These are phyloP conservation scores for Nothophoma quercina DNA, from an alignment of 2,329 filamentous ascomycete species.

Conservation along the genomic window DNA sequence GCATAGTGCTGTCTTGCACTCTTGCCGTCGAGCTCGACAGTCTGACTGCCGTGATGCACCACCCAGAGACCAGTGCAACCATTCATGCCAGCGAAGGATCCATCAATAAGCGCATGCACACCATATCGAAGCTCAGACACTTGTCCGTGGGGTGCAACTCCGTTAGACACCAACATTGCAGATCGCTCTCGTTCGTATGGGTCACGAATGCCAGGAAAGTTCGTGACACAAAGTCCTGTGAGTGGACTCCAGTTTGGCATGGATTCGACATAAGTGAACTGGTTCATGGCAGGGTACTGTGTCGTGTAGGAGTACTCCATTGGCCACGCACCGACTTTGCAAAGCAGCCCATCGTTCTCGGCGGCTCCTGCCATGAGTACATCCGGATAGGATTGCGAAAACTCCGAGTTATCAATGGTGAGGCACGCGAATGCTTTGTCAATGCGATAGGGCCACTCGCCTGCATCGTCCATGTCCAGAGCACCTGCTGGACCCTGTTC, in stretches of 20 bases:
- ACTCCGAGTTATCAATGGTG: slow-evolving; percentile 58
- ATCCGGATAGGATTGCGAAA: slow-evolving; percentile 68
- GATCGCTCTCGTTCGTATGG: slow-evolving; percentile 32
- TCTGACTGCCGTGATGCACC: slow-evolving; percentile 40
- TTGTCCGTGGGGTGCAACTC: slow-evolving; percentile 53
- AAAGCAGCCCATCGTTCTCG: slow-evolving; percentile 78
- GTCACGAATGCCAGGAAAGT: slow-evolving; percentile 29
- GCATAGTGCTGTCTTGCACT: slow-evolving; percentile 40
- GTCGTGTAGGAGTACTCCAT: slow-evolving; percentile 59
- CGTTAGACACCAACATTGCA: slow-evolving; percentile 52
- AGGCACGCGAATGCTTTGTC: slow-evolving; percentile 80
- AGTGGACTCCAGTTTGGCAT: slow-evolving; percentile 69
- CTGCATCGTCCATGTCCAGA: slow-evolving; percentile 52
- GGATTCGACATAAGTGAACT: slow-evolving; percentile 60
- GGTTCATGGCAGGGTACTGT: slow-evolving; percentile 56
- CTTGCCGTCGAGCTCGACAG: slow-evolving; percentile 35
- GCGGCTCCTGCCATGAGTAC: slow-evolving; percentile 82
- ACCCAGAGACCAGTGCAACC: slow-evolving; percentile 51
- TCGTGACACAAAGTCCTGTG: slow-evolving; percentile 55
- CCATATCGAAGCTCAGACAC: slow-evolving; percentile 55
- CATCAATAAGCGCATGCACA: slow-evolving; percentile 48
- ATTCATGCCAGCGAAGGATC: slow-evolving; percentile 38
- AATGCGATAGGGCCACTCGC: slow-evolving; percentile 74
- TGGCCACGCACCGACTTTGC: slow-evolving; percentile 65
- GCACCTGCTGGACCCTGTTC: slow-evolving; percentile 63